Evolutionary conservation across 2,329 filamentous ascomycete species (phyloP), one percentile per base, ranked within the genome.

Genomic region (Rhinocladiella mackenziei): DNA sequence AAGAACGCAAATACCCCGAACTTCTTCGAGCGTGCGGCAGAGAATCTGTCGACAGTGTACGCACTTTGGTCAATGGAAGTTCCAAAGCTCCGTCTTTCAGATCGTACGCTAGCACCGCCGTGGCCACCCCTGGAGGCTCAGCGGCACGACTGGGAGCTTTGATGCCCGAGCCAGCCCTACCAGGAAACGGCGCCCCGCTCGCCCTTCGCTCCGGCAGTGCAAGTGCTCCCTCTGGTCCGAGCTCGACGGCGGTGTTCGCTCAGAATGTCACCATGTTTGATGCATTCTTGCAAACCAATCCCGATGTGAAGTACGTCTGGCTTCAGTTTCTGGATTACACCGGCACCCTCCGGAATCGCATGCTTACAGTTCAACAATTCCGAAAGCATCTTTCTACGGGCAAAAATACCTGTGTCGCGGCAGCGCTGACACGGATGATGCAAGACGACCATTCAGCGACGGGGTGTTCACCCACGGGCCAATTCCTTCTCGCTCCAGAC

Each of bases 311-410:
- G 48, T 89, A 82, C 57, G 64, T 94, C 13, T 81, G 86, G 50
- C 68, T 91, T 9, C 83, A 84, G 62, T 94, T 84, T 80, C 69
- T 84, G 17, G 87, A 94, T 63, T 83, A 85, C 62, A 87, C 85
- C n/a, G 78, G 79, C 2, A 83, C 76, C 2, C 62, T 80, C 0
- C 76, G 84, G 11, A 74, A 79, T 53, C 77, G 85, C 2, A 76
- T 87, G 50, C 65, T 92, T 2, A 85, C 86, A 0, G 73, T 84
- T 31, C 67, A 71, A 1, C 73, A 75, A 29, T 76, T 81, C 17
- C 59, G 70, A 20, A 68, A 68, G 2, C 64, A 74, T 4, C 59
- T 80, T 0, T 58, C 63, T 18, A 63, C 67, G 13, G 63, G 71
- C 26, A 68, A 71, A 10, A 66, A 70, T 8, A 69, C 87, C 11